These are phyloP conservation scores for Epichloe aotearoae DNA, from an alignment of 2,329 filamentous ascomycete species.

Conservation along the genomic window DNA sequence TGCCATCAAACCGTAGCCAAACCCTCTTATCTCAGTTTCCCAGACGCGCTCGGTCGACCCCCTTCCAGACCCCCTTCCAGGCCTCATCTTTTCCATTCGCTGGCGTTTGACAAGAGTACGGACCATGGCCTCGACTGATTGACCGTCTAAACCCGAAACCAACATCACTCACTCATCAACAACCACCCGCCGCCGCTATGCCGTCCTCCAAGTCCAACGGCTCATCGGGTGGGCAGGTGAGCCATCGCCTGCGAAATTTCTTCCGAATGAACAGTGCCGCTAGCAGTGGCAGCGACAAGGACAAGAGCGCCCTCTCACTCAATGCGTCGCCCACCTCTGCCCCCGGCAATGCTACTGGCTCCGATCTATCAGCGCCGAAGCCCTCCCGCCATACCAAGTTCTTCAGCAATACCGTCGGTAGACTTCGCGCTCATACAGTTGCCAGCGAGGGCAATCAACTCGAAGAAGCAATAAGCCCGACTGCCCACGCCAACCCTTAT, in stretches of 20 bases:
- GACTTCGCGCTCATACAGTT: conserved; percentile 79
- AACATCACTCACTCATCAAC: background rate
- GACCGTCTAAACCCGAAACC: conserved; percentile 10
- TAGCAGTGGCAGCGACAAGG: conserved; percentile 23
- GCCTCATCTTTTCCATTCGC: background rate
- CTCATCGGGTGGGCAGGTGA: conserved; percentile 43
- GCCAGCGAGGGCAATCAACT: conserved; percentile 85
- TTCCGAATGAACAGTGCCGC: conserved; percentile 50
- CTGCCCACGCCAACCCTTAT: conserved; percentile 90
- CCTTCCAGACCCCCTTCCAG: background rate
- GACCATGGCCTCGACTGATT: conserved; percentile 27
- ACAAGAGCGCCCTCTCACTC: conserved; percentile 11
- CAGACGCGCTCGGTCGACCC: background rate
- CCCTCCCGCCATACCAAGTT: conserved; percentile 77
- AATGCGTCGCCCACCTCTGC: conserved; percentile 3
- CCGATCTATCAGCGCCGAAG: conserved; percentile 27
- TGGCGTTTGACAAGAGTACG: conserved; percentile 8
- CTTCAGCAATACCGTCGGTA: conserved; percentile 71
- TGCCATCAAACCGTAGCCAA: background rate
- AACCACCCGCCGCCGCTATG: conserved; percentile 22
- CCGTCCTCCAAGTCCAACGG: conserved; percentile 40
- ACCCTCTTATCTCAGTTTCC: background rate
- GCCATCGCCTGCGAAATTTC: conserved; percentile 57
- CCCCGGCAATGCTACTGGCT: conserved; percentile 7
- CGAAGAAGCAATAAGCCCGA: conserved; percentile 81